Percentiles rank a stretch among this genome's conserved stretches.
These are phyloP conservation scores for Styphnolobium japonicum DNA, from an alignment of 306 rosid genomes.

Conservation along the genomic window DNA sequence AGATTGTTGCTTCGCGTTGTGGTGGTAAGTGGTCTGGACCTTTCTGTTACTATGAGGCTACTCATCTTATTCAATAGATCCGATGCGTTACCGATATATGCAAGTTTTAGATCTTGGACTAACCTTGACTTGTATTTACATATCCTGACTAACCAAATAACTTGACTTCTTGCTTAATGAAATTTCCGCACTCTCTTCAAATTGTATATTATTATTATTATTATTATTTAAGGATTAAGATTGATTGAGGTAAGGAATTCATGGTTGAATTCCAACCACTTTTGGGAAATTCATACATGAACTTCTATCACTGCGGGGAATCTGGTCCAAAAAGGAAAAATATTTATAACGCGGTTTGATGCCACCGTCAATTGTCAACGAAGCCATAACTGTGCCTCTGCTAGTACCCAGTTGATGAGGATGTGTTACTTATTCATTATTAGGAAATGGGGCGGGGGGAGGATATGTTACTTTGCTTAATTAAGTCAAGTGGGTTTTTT, in stretches of 20 bases:
- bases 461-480: background rate
- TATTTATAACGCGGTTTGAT: no score
- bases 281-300: background rate
- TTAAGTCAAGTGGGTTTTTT: background rate
- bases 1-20: slow-evolving; percentile 76
- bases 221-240: no score
- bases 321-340: background rate
- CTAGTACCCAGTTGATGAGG: background rate
- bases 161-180: background rate
- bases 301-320: background rate
- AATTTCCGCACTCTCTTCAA: background rate
- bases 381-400: no score
- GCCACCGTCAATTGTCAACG: no score
- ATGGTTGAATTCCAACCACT: background rate
- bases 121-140: slow-evolving; percentile 1
- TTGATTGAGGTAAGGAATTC: background rate
- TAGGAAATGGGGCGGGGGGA: background rate
- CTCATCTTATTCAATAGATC: background rate
- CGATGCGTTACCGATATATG: background rate
- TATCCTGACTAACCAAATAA: background rate
- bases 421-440: background rate
- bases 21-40: slow-evolving; percentile 54
- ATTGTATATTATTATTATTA: no score
- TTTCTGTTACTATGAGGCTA: background rate
- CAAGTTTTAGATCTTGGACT: background rate